phyloP scores from a whole-genome alignment of 129 eudicot genomes.

The Silybum marianum region DNA sequence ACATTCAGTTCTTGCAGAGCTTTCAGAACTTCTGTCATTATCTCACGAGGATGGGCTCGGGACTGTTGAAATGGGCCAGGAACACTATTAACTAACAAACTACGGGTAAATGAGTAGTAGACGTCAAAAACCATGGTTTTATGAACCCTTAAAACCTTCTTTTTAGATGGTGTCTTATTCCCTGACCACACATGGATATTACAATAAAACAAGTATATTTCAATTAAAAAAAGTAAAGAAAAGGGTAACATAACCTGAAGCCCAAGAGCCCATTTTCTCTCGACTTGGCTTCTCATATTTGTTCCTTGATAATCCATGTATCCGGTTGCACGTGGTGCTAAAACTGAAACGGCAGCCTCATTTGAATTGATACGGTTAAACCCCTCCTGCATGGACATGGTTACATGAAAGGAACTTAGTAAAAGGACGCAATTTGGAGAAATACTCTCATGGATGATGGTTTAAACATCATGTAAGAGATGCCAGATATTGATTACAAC shows the following conservation, averaged over 20 bases:
- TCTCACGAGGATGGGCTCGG: slow-evolving; percentile 95
- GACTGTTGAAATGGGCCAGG: slow-evolving; percentile 51
- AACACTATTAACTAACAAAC: slow-evolving; percentile 13
- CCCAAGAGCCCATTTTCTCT: slow-evolving; percentile 98
- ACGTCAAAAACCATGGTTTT: neutral
- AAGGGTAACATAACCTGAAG: slow-evolving; percentile 59
- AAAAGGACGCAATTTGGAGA: neutral
- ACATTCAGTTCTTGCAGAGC: slow-evolving; percentile 94
- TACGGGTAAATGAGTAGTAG: neutral
- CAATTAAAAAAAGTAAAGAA: neutral
- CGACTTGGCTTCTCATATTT: slow-evolving; percentile 61
- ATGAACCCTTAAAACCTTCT: neutral
- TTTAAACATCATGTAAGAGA: neutral
- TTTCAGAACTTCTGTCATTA: slow-evolving; percentile 90
- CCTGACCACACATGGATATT: no score
- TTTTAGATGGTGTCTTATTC: no score
- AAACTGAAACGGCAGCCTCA: slow-evolving; percentile 52
- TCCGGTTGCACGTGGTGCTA: slow-evolving; percentile 54
- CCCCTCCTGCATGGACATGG: slow-evolving; percentile 47
- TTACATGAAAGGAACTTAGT: neutral
- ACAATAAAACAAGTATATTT: slow-evolving; percentile 8
- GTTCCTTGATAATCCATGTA: slow-evolving; percentile 63
- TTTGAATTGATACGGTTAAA: slow-evolving; percentile 42
- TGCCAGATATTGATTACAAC: neutral
- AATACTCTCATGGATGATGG: neutral